A percentile compares a stretch with the other conserved stretches of the same genome.
These are phyloP conservation scores for Bothriochloa decipiens DNA, from an alignment of 176 grass and related monocot genomes.

Conservation along the genomic window DNA sequence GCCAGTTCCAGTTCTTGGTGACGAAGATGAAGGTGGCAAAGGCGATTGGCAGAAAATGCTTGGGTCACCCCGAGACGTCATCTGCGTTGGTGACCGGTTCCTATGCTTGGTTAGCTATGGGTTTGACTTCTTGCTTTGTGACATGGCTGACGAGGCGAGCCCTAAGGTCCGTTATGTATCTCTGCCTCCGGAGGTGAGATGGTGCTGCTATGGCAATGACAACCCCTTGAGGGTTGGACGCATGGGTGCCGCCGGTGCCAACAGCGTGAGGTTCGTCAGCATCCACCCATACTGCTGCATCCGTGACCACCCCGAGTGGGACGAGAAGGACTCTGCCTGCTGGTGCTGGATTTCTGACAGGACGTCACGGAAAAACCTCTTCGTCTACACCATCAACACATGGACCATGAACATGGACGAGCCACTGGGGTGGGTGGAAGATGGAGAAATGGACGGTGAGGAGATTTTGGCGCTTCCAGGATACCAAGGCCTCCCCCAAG, in stretches of 20 bases:
- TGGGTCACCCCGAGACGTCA: background rate
- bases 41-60: no score
- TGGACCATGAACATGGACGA: background rate
- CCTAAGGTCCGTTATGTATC: background rate
- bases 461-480: background rate
- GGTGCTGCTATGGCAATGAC: background rate
- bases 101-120: background rate
- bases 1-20: no score
- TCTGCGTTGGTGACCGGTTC: background rate
- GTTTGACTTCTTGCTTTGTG: background rate
- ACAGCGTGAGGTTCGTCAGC: background rate
- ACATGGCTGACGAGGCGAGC: background rate
- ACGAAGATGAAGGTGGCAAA: no score
- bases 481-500: background rate
- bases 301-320: no score
- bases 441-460: background rate
- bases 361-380: accelerated
- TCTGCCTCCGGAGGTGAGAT: background rate
- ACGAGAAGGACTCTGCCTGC: no score
- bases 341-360: no score
- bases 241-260: background rate
- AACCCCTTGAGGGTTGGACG: no score
- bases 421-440: background rate
- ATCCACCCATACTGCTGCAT: background rate
- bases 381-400: background rate